phyloP scores from a whole-genome alignment of 148 eudicot genomes.

The Nepenthes mirabilis region DNA sequence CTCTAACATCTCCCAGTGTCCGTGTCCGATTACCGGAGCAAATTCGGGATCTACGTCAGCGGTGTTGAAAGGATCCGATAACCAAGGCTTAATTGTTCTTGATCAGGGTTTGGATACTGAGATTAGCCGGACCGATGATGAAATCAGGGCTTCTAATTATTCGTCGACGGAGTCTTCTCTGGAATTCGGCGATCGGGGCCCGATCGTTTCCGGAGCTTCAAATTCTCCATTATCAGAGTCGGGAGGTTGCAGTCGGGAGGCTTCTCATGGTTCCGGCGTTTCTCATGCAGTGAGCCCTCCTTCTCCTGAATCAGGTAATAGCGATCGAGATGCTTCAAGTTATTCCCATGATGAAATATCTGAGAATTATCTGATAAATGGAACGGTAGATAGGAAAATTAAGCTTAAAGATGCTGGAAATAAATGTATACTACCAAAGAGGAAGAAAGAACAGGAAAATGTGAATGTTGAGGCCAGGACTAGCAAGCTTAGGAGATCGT shows the following conservation, averaged over 20 bases:
- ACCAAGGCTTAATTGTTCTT: neutral
- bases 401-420: constrained; percentile 19
- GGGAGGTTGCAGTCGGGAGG: constrained; percentile 3
- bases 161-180: constrained; percentile 8
- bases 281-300: constrained; percentile 11
- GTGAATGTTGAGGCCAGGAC: constrained; percentile 22
- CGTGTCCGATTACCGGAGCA: neutral
- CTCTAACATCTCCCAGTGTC: constrained; percentile 2
- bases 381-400: constrained; percentile 17
- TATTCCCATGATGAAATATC: constrained; percentile 7
- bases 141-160: constrained; percentile 10
- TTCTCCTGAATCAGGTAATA: constrained; percentile 27
- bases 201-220: constrained; percentile 5
- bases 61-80: neutral
- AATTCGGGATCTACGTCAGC: constrained; percentile 1
- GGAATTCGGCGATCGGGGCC: constrained; percentile 1
- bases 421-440: constrained; percentile 27
- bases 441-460: constrained; percentile 44
- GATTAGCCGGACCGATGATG: constrained; percentile 7
- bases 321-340: constrained; percentile 10
- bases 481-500: constrained; percentile 39
- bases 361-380: no score
- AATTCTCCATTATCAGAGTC: constrained; percentile 19
- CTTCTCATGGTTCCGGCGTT: constrained; percentile 29
- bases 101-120: constrained; percentile 12